Conservation (phyloP, 805 yeast species). For the Torulaspora indica region DNA sequence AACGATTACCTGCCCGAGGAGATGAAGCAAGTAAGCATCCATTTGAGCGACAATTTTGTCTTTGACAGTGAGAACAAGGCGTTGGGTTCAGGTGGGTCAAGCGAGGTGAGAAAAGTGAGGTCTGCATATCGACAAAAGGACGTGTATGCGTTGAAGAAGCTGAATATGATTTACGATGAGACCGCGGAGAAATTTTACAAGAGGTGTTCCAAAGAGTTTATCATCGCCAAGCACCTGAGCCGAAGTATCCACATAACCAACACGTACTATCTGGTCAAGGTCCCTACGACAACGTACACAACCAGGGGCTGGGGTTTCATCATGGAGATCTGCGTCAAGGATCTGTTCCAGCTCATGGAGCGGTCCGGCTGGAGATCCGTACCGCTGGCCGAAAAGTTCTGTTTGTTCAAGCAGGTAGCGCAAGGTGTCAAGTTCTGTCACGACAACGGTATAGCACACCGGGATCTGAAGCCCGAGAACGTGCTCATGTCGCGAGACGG, state of each 20-base stretch:
- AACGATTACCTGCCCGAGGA: conserved; percentile 56
- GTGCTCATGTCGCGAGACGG: conserved; percentile 57
- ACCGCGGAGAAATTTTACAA: conserved; percentile 58
- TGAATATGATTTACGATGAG: conserved; percentile 57
- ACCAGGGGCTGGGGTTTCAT: conserved; percentile 75
- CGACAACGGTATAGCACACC: conserved; percentile 61
- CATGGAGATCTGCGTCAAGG: conserved; percentile 63
- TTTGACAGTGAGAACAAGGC: conserved; percentile 43
- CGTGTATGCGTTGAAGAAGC: conserved; percentile 61
- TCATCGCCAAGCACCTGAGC: conserved; percentile 51
- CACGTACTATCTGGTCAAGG: conserved; percentile 50
- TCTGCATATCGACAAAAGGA: conserved; percentile 37
- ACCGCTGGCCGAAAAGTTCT: conserved; percentile 49
- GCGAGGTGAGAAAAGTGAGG: conserved; percentile 53
- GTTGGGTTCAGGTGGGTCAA: conserved; percentile 70
- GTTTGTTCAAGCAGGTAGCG: conserved; percentile 64
- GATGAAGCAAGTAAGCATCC: conserved; percentile 44
- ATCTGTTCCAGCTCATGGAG: conserved; percentile 51
- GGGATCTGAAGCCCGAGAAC: conserved; percentile 74
- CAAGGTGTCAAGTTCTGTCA: conserved; percentile 61
- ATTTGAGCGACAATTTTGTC: conserved; percentile 53
- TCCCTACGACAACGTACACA: conserved; percentile 51
- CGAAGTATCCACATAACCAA: conserved; percentile 58
- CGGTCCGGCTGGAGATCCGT: conserved; percentile 57
- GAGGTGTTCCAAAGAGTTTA: conserved; percentile 59